phyloP scores from a whole-genome alignment of 257 asterid species.

The Paulownia fortunei region DNA sequence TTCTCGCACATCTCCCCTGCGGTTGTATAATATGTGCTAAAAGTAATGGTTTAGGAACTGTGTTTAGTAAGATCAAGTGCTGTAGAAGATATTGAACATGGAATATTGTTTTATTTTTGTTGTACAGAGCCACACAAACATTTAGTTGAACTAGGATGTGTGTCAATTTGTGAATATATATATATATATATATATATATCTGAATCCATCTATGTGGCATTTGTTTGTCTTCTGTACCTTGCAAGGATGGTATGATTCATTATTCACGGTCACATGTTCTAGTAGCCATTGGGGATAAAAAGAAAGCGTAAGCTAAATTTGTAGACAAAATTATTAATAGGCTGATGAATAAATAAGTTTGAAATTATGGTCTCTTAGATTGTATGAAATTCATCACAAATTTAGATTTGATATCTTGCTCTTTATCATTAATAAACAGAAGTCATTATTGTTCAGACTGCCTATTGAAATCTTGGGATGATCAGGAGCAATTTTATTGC shows the following conservation, averaged over 20 bases:
- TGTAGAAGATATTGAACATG: neutral
- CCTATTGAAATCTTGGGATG: neutral
- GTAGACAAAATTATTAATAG: neutral
- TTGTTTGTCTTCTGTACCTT: neutral
- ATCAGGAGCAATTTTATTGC: neutral
- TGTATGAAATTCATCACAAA: neutral
- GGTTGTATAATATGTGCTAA: neutral
- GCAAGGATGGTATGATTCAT: neutral
- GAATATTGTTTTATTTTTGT: conserved; percentile 11
- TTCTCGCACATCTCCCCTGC: neutral
- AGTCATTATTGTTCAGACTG: neutral
- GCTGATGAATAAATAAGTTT: neutral
- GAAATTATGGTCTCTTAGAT: neutral
- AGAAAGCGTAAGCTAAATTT: neutral
- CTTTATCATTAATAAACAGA: neutral
- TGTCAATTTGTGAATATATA: neutral
- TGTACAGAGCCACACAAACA: neutral
- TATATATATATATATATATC: neutral
- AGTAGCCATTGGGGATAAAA: neutral
- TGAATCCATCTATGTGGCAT: neutral
- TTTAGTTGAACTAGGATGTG: neutral
- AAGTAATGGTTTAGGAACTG: conserved; percentile 11
- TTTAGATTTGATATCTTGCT: neutral
- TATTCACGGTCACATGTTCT: neutral
- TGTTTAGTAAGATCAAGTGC: neutral